A percentile compares a stretch with the other conserved stretches of the same genome.
Evolutionary conservation across 2,329 filamentous ascomycete species (phyloP).

Genomic region (Fusarium pseudograminearum): DNA sequence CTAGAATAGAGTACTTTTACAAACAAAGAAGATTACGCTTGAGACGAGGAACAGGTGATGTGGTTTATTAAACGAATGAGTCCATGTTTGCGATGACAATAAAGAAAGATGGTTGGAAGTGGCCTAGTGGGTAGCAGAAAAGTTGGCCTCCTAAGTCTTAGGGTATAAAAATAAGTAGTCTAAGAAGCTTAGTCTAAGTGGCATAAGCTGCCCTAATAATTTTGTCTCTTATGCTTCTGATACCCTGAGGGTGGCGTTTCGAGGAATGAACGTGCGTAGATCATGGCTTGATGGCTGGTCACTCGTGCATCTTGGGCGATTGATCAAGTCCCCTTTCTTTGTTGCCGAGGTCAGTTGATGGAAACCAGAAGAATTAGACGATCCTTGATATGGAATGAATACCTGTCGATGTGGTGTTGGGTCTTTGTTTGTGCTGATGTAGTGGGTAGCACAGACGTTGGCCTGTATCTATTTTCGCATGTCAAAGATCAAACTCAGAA

Average conservation of each 20-base stretch:
- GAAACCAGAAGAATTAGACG: neutral
- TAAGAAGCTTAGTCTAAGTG: too few relatives aligned
- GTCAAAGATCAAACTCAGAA: too few relatives aligned
- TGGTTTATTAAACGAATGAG: neutral
- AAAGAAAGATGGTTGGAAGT: neutral
- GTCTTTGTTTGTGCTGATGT: neutral
- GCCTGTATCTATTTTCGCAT: too few relatives aligned
- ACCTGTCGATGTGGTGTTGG: neutral
- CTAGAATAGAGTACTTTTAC: neutral
- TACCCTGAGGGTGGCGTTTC: neutral
- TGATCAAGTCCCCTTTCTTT: neutral
- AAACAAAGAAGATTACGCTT: neutral
- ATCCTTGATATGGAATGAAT: neutral
- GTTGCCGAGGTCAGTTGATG: neutral
- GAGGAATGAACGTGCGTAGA: slow-evolving; percentile 15
- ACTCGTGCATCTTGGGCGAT: neutral
- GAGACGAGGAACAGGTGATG: neutral
- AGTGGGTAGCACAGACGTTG: too few relatives aligned
- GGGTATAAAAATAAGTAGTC: too few relatives aligned
- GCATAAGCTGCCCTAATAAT: too few relatives aligned
- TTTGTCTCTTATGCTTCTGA: too few relatives aligned
- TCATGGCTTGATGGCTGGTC: slow-evolving; percentile 8
- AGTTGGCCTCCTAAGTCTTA: too few relatives aligned
- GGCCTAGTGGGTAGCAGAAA: too few relatives aligned
- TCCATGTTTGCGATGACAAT: neutral